Evolutionary conservation across 495 filamentous ascomycete species (phyloP).

Genomic region (Astrothelium macrocarpum): DNA sequence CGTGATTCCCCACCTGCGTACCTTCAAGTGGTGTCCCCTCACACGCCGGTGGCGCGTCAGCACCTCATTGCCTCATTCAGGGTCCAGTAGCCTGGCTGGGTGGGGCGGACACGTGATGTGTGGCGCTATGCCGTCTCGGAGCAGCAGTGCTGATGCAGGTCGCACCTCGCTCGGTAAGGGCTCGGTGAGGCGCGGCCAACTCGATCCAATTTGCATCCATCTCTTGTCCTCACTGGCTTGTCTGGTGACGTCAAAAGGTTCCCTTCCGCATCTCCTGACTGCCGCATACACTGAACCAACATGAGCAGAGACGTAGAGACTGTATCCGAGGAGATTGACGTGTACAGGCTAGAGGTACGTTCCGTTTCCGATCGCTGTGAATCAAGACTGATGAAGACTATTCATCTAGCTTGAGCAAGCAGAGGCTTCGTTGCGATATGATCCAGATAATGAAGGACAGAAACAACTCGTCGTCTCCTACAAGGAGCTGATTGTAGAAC

Average conservation of each 20-base stretch:
- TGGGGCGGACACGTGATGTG: background rate
- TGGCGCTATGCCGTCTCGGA: background rate
- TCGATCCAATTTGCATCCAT: background rate
- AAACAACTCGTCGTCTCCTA: conserved; percentile 73
- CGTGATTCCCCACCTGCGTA: too few species aligned
- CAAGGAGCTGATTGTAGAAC: conserved; percentile 70
- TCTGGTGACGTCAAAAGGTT: background rate
- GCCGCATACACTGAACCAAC: conserved; percentile 8
- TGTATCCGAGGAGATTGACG: conserved; percentile 67
- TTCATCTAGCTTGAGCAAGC: conserved; percentile 66
- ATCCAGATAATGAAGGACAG: conserved; percentile 75
- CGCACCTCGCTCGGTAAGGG: too few species aligned
- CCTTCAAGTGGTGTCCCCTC: too few species aligned
- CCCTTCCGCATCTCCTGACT: background rate
- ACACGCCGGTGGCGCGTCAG: too few species aligned
- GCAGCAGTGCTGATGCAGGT: too few species aligned
- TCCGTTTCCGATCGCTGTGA: background rate
- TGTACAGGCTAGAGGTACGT: conserved; percentile 71
- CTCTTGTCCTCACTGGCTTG: background rate
- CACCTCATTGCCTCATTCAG: too few species aligned
- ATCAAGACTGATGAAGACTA: background rate
- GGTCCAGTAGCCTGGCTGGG: background rate
- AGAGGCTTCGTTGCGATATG: conserved; percentile 62
- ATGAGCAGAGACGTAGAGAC: conserved; percentile 53
- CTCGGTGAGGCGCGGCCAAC: too few species aligned